A percentile compares a stretch with the other conserved stretches of the same genome.
Conservation (phyloP, 768 basidiomycete genomes). For the Agaricus blazei region DNA sequence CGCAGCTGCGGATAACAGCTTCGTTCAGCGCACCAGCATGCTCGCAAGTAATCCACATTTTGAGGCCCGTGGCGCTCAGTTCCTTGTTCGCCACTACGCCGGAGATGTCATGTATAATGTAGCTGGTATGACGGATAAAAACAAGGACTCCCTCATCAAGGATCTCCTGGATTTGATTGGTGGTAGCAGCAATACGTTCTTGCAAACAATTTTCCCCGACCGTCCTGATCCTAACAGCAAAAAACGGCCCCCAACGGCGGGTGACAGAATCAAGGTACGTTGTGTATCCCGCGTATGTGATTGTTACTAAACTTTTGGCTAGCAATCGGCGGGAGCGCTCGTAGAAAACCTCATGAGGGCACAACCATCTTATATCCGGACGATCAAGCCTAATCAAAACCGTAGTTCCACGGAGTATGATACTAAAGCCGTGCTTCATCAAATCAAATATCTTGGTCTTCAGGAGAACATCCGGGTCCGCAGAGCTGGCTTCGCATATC, state of each 20-base stretch:
- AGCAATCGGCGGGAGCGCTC: conserved; percentile 91
- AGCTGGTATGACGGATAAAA: conserved; percentile 98
- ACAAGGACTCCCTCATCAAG: conserved; percentile 95
- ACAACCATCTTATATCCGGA: conserved; percentile 96
- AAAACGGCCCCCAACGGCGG: conserved; percentile 96
- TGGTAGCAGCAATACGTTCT: conserved; percentile 74
- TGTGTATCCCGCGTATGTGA: not conserved
- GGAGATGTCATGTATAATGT: conserved; percentile 99
- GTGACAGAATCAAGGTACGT: conserved; percentile 91
- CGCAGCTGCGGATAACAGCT: conserved; percentile 92
- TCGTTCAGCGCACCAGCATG: conserved; percentile 83
- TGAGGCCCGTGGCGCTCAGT: conserved; percentile 90
- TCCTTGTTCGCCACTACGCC: conserved; percentile 94
- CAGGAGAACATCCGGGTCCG: conserved; percentile 98
- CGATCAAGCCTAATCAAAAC: conserved; percentile 99
- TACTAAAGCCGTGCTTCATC: conserved; percentile 91
- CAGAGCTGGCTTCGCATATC: conserved; percentile 95
- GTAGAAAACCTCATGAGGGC: conserved; percentile 98
- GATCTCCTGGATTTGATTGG: conserved; percentile 89
- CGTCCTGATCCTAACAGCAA: conserved; percentile 95
- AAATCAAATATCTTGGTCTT: conserved; percentile 97
- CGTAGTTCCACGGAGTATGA: conserved; percentile 91
- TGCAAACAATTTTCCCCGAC: conserved; percentile 88
- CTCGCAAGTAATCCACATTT: conserved; percentile 89
- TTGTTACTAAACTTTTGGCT: not conserved